Conservation (phyloP, 2,329 filamentous ascomycete species). For the Neocatenulostroma microsporum region DNA sequence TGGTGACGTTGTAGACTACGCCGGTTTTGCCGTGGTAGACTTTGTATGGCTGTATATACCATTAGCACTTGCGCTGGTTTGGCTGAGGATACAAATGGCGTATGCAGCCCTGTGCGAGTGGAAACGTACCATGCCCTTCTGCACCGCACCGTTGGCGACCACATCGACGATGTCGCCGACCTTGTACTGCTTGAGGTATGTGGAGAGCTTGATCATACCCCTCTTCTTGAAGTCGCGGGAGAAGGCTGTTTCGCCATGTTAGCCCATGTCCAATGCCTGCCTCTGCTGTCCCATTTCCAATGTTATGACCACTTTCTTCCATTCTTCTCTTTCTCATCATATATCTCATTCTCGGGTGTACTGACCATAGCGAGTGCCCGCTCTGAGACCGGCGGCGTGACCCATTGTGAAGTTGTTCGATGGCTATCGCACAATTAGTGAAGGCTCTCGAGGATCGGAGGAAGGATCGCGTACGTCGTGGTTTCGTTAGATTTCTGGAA, state of each 20-base stretch:
- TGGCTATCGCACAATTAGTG: constrained; percentile 15
- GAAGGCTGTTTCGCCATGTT: constrained; percentile 52
- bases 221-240: constrained; percentile 89
- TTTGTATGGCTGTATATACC: constrained; percentile 68
- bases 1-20: constrained; percentile 76
- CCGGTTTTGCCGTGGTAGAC: constrained; percentile 97
- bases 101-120: background rate
- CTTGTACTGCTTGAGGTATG: constrained; percentile 92
- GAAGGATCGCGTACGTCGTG: constrained; percentile 2
- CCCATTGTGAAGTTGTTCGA: constrained; percentile 40
- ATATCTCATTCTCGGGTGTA: constrained; percentile 5
- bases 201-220: constrained; percentile 86
- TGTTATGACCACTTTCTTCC: background rate
- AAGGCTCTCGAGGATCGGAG: background rate
- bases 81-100: background rate
- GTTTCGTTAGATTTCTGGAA: background rate
- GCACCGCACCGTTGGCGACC: constrained; percentile 95
- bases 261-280: constrained; percentile 11
- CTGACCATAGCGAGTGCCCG: constrained; percentile 37
- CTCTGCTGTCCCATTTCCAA: constrained; percentile 5
- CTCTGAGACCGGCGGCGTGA: constrained; percentile 44
- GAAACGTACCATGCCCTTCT: constrained; percentile 74
- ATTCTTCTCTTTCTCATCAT: constrained; percentile 4
- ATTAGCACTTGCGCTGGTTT: constrained; percentile 6
- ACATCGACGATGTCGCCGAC: constrained; percentile 99